A percentile compares a stretch with the other conserved stretches of the same genome.
These are phyloP conservation scores for Fusarium protoensiforme DNA, from an alignment of 2,329 filamentous ascomycete species.

Conservation along the genomic window DNA sequence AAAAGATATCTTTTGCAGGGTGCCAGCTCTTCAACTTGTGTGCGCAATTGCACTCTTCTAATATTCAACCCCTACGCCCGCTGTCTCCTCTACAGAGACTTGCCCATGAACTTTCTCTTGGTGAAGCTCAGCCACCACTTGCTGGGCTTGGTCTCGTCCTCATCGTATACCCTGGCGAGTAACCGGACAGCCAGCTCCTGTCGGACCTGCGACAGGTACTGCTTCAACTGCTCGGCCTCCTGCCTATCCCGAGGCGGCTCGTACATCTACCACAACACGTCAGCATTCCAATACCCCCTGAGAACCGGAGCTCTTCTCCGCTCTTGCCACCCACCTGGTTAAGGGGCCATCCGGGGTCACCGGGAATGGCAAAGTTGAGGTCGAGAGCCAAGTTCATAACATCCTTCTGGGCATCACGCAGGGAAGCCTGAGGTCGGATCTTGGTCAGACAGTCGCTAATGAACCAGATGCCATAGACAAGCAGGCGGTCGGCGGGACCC, in stretches of 20 bases:
- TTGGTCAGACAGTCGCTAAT: constrained; percentile 90
- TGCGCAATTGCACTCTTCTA: constrained; percentile 37
- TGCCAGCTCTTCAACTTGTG: constrained; percentile 27
- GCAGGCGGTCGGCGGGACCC: constrained; percentile 89
- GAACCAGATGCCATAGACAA: constrained; percentile 97
- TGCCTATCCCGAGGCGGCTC: constrained; percentile 88
- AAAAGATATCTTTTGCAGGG: constrained; percentile 32
- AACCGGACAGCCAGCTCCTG: constrained; percentile 89
- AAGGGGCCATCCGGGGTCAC: constrained; percentile 90
- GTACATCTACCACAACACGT: constrained; percentile 71
- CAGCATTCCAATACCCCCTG: constrained; percentile 3
- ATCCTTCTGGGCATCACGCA: constrained; percentile 74
- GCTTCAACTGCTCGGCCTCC: constrained; percentile 87
- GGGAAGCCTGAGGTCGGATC: constrained; percentile 79
- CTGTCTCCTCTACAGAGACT: constrained; percentile 70
- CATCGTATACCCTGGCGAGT: constrained; percentile 87
- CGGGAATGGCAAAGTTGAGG: constrained; percentile 91
- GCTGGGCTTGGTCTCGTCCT: constrained; percentile 75
- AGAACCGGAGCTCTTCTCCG: not conserved
- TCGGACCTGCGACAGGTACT: constrained; percentile 92
- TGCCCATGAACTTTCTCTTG: constrained; percentile 99
- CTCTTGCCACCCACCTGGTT: constrained; percentile 74
- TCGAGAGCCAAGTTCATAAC: constrained; percentile 93
- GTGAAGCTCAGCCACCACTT: constrained; percentile 99
- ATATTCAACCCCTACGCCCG: constrained; percentile 9